Base-by-base conservation (phyloP, 2,329 filamentous ascomycete genomes). In the Nemania serpens region DNA sequence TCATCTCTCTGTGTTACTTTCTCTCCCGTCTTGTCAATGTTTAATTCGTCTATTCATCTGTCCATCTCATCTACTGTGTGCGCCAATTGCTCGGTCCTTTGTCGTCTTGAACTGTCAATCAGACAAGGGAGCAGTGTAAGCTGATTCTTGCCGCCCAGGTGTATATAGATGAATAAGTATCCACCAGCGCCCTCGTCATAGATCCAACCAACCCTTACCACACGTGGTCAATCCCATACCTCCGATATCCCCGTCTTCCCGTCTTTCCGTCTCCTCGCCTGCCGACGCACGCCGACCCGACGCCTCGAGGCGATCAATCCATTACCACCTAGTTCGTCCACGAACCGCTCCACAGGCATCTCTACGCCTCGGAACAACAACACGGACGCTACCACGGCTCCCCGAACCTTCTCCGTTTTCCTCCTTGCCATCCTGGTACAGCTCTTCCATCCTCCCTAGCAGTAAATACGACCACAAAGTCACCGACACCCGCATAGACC, bases 371-470 rank as follows among this genome's bases (percentile, higher is more conserved):
- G 45, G 74, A 73, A 74, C 70, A 73, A 73, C 75, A 81, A 78
- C 74, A 83, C 82, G 81, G 81, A 81, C 76, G 74, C 75, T 68
- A 76, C 75, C 78, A 78, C 77, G 75, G 73, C 74, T 77, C 76
- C 71, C 69, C 75, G 75, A 72, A 74, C 71, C 71, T 75, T 81
- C 74, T 71, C 81, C 71, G 62, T 79, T 73, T 69, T 72, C 67
- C 72, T 81, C 71, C 77, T 82, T 74, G 81, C 81, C 77, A 71
- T 77, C 69, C 74, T 81, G 72, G 78, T 84, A 73, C 73, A 79
- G 73, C 73, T 81, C 64, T 79, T 81, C 69, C 82, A 85, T 67
- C 82, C 82, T 76, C 82, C 82, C 65, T 84, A 84, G 70, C 61
- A 77, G 68, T 61, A 59, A 63, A 58, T 59, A 53, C 34, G 51